A percentile compares a stretch with the other conserved stretches of the same genome.
Evolutionary conservation across 1,139 yeast genomes (phyloP).

Genomic region (Chernovozyma aurita): DNA sequence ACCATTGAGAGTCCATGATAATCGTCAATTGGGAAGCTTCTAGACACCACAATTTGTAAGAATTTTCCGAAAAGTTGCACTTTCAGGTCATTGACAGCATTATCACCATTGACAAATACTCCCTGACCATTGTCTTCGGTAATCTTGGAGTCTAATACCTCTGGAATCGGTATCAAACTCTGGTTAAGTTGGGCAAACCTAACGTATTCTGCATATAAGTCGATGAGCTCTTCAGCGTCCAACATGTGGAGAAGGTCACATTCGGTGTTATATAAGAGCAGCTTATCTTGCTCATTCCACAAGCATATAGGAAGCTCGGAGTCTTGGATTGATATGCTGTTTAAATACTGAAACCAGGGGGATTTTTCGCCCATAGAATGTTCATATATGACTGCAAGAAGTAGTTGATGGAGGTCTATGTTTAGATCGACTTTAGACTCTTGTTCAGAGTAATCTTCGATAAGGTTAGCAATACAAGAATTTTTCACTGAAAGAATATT

Average conservation of each 20-base stretch:
- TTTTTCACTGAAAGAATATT: constrained; percentile 54
- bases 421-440: not conserved
- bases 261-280: constrained; percentile 59
- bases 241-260: constrained; percentile 60
- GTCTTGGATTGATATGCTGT: constrained; percentile 42
- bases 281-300: constrained; percentile 54
- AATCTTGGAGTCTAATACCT: no score
- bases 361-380: constrained; percentile 44
- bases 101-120: constrained; percentile 11
- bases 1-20: constrained; percentile 74
- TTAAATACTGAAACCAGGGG: constrained; percentile 73
- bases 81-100: constrained; percentile 11
- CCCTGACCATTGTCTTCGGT: no score
- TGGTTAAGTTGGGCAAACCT: constrained; percentile 40
- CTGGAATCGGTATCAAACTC: constrained; percentile 33
- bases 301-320: constrained; percentile 54
- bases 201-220: constrained; percentile 49
- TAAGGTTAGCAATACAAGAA: constrained; percentile 62
- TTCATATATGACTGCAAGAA: constrained; percentile 72
- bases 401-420: constrained; percentile 60
- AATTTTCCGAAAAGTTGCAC: constrained; percentile 45
- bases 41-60: constrained; percentile 60
- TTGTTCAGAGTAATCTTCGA: constrained; percentile 44
- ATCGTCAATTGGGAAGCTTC: constrained; percentile 77
- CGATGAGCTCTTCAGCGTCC: constrained; percentile 52